Base-by-base conservation (phyloP, 2,329 filamentous ascomycete species). In the Clonostachys byssicola region DNA sequence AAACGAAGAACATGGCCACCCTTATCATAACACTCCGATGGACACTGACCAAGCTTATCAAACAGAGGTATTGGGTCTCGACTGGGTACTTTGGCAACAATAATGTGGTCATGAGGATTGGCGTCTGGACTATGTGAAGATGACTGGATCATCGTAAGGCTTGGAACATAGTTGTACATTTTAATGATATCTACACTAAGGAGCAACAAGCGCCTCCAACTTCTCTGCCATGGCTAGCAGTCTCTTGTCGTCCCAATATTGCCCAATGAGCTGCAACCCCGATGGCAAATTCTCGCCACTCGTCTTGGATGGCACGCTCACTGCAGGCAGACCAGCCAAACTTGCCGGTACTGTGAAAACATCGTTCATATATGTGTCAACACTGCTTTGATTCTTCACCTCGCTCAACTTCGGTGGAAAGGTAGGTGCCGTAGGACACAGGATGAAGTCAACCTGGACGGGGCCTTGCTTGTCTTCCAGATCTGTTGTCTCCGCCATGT, bases 341-440 rank as follows among this genome's bases (percentile, higher is more conserved):
- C 91, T 96, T 3, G 92, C 91, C 2, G 94, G 94, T 2, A 99
- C 92, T 0, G 94, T 97, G 58, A 97, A 92, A 2, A 97, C 86
- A 67, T 99, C 94, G 59, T 94, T 96, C 74, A 88, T 88, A 61
- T 96, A 97, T 2, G 80, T 80, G 56, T 92, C 83, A 10, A 77
- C 72, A 42, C 67, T 74, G 41, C 68, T 74, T 63, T 81, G 73
- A 10, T 64, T 58, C 50, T 70, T 56, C 34, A 94, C 61, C 6
- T 84, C 76, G 5, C 75, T 70, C 7, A 94, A 61, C 7, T 65
- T 72, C 0, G 90, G 91, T 9, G 92, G 81, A 14, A 82, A 72
- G 0, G 85, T 88, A 2, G 92, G 91, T 8, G 92, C 86, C 1
- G 92, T 97, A 0, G 94, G 94, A 51, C 86, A 91, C 16, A 99